A percentile compares a stretch with the other conserved stretches of the same genome.
Conservation (phyloP, 345 rosid genomes). For the Stellera chamaejasme region DNA sequence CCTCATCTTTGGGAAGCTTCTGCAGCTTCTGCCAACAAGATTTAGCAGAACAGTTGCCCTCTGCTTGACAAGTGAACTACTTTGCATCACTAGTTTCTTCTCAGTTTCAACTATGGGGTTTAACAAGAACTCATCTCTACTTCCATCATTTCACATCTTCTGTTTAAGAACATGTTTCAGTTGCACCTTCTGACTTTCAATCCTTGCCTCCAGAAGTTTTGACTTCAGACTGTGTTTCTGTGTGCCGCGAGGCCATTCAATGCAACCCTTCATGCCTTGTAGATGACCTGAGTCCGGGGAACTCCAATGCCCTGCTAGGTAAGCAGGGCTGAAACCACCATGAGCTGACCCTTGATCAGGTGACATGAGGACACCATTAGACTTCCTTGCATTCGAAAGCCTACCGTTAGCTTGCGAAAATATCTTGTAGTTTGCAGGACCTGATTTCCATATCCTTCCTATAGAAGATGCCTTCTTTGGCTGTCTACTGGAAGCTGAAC, state of each 20-base stretch:
- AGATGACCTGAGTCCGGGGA: slow-evolving; percentile 60
- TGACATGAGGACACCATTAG: slow-evolving; percentile 47
- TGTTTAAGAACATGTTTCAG: slow-evolving; percentile 75
- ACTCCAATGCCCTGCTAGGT: slow-evolving; percentile 63
- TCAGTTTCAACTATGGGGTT: too few species aligned
- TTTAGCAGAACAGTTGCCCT: slow-evolving; percentile 7
- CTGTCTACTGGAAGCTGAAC: slow-evolving; percentile 38
- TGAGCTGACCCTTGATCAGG: slow-evolving; percentile 53
- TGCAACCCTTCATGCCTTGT: slow-evolving; percentile 88
- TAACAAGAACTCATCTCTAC: slow-evolving; percentile 18
- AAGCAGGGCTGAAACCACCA: slow-evolving; percentile 48
- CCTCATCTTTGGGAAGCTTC: too few species aligned
- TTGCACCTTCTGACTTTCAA: slow-evolving; percentile 69
- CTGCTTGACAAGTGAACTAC: not conserved
- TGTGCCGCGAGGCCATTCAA: slow-evolving; percentile 82
- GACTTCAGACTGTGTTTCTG: slow-evolving; percentile 80
- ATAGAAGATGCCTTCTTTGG: slow-evolving; percentile 48
- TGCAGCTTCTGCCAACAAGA: not conserved
- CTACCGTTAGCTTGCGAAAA: slow-evolving; percentile 53
- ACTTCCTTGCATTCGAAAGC: slow-evolving; percentile 60
- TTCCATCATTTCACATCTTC: slow-evolving; percentile 29
- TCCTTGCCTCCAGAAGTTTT: slow-evolving; percentile 76
- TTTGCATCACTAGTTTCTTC: not conserved
- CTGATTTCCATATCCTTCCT: slow-evolving; percentile 55
- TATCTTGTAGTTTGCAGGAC: slow-evolving; percentile 51